Conservation (phyloP, 371 early-diverging fungal genomes). For the Fennellomyces sp. region DNA sequence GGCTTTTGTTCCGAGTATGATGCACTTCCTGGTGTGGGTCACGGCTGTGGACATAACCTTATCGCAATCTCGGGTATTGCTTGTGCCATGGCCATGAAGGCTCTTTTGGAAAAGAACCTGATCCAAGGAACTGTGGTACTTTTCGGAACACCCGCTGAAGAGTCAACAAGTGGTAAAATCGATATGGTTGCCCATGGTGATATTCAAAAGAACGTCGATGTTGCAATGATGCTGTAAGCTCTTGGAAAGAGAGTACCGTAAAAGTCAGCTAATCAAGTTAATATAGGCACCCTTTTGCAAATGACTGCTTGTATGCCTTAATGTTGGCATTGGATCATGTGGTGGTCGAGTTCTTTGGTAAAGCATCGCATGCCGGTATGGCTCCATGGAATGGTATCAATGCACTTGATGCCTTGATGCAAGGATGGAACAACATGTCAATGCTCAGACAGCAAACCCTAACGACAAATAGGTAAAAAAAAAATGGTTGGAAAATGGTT, state of each 20-base stretch:
- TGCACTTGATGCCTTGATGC: slow-evolving; percentile 72
- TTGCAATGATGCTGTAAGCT: slow-evolving; percentile 75
- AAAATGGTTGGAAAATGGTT: not conserved
- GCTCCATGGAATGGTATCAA: slow-evolving; percentile 73
- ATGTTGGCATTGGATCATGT: slow-evolving; percentile 50
- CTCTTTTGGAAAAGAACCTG: slow-evolving; percentile 50
- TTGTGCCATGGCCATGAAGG: slow-evolving; percentile 59
- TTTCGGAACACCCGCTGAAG: slow-evolving; percentile 86
- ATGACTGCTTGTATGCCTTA: slow-evolving; percentile 32
- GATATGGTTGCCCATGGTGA: slow-evolving; percentile 63
- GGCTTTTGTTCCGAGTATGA: slow-evolving; percentile 62
- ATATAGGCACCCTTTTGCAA: slow-evolving; percentile 31
- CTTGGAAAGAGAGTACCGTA: slow-evolving; percentile 20
- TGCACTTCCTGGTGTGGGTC: slow-evolving; percentile 44
- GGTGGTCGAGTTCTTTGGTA: slow-evolving; percentile 63
- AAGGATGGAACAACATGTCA: slow-evolving; percentile 62
- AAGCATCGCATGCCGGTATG: slow-evolving; percentile 64
- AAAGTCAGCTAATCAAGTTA: slow-evolving; percentile 1
- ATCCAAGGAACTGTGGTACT: slow-evolving; percentile 64
- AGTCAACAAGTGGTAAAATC: slow-evolving; percentile 74
- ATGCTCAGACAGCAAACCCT: slow-evolving; percentile 73
- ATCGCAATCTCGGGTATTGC: slow-evolving; percentile 75
- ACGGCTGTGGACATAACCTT: slow-evolving; percentile 71
- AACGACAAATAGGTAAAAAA: slow-evolving; percentile 50
- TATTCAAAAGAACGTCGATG: slow-evolving; percentile 60